These are phyloP conservation scores for Paramecium sexaurelia DNA, from an alignment of 73 alveolate species.

Conservation along the genomic window DNA sequence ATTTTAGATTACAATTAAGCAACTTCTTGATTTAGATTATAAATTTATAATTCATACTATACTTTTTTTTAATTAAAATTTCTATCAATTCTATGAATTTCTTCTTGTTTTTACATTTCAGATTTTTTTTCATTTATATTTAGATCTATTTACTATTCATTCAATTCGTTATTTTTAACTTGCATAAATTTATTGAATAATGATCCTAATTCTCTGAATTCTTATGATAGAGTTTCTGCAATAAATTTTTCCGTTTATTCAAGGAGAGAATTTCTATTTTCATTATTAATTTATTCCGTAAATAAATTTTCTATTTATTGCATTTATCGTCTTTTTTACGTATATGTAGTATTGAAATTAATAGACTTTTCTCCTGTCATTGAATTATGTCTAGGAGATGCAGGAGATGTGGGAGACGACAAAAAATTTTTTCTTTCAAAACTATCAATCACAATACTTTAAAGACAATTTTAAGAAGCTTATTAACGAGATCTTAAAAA, in stretches of 20 bases:
- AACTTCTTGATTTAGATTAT: background rate
- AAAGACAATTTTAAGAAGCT: background rate
- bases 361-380: background rate
- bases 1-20: background rate
- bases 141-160: background rate
- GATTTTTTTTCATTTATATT: background rate
- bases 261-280: background rate
- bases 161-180: background rate
- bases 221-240: background rate
- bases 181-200: background rate
- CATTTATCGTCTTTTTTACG: background rate
- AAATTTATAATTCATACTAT: background rate
- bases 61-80: background rate
- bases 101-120: background rate
- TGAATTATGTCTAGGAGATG: constrained; percentile 1
- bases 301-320: background rate
- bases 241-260: background rate
- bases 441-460: background rate
- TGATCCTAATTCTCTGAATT: background rate
- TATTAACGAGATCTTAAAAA: background rate
- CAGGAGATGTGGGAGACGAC: background rate
- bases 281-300: background rate
- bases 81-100: background rate
- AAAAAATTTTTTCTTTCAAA: background rate
- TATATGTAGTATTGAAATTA: background rate